Conservation (phyloP, 106 monocot species). For the Acorus calamus region DNA sequence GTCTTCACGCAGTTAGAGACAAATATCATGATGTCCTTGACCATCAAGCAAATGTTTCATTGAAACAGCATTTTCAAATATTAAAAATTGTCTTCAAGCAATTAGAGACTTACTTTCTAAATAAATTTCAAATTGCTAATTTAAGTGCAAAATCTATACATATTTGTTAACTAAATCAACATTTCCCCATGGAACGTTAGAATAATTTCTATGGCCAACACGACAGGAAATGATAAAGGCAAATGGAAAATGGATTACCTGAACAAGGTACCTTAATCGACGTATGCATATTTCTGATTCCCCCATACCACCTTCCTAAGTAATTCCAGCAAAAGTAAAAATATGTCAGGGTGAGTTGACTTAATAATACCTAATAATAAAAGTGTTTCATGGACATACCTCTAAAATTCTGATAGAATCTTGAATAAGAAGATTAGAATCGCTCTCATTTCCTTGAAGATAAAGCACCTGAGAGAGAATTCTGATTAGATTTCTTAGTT, state of each 20-base stretch:
- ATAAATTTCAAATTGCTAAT: no score
- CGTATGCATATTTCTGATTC: slow-evolving; percentile 55
- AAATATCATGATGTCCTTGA: no score
- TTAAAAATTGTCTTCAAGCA: no score
- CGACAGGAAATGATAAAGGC: background rate
- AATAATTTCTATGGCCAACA: no score
- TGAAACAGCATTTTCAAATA: no score
- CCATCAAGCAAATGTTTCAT: no score
- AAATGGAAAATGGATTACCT: slow-evolving; percentile 26
- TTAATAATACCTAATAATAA: background rate
- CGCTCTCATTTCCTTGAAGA: slow-evolving; percentile 72
- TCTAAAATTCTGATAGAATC: slow-evolving; percentile 91
- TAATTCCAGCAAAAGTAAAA: background rate
- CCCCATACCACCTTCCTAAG: slow-evolving; percentile 75
- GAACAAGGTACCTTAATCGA: slow-evolving; percentile 73
- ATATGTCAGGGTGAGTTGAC: background rate
- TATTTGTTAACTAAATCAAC: no score
- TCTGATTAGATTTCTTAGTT: no score
- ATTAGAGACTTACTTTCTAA: no score
- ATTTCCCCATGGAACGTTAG: no score
- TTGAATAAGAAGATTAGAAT: slow-evolving; percentile 54
- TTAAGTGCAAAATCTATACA: no score
- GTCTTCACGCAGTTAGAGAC: no score
- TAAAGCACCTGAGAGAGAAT: slow-evolving; percentile 51
- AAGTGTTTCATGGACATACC: slow-evolving; percentile 24